A percentile compares a stretch with the other conserved stretches of the same genome.
Conservation (phyloP, 2,329 filamentous ascomycete species). For the Neofusicoccum laricinum region DNA sequence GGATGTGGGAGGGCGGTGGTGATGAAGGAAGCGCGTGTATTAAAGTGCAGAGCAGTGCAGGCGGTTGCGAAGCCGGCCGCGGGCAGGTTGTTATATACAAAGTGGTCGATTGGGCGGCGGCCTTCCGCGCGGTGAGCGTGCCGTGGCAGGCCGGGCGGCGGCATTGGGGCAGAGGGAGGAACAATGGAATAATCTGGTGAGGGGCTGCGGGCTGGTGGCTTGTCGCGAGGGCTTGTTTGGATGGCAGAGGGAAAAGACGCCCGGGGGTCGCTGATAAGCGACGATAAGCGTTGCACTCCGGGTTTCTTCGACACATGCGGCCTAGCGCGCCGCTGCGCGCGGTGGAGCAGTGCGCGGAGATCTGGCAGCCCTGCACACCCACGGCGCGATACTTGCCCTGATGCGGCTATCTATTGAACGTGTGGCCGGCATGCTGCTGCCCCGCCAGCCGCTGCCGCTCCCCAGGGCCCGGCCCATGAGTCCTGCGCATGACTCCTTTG, state of each 20-base stretch:
- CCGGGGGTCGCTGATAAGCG: conserved; percentile 1
- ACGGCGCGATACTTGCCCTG: conserved; percentile 4
- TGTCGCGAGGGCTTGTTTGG: background rate
- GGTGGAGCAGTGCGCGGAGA: background rate
- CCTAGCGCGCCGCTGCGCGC: conserved; percentile 1
- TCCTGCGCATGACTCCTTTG: background rate
- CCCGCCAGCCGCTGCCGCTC: background rate
- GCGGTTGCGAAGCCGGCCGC: background rate
- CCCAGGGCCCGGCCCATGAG: background rate
- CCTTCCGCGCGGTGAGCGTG: background rate
- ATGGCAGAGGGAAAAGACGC: background rate
- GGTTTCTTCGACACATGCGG: conserved; percentile 2
- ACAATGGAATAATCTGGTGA: background rate
- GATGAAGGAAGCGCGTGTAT: background rate
- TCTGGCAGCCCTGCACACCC: background rate
- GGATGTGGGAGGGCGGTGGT: background rate
- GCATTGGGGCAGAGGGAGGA: background rate
- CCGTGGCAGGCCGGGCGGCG: background rate
- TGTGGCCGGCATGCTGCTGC: background rate
- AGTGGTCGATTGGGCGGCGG: background rate
- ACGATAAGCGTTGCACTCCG: conserved; percentile 9
- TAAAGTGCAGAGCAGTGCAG: background rate
- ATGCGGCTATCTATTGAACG: conserved; percentile 3
- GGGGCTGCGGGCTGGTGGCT: conserved; percentile 2
- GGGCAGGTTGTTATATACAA: conserved; percentile 1